Evolutionary conservation across 169 alveolate genomes (phyloP), one percentile per base, ranked within the genome.

Genomic region (Cryptosporidium meleagridis): DNA sequence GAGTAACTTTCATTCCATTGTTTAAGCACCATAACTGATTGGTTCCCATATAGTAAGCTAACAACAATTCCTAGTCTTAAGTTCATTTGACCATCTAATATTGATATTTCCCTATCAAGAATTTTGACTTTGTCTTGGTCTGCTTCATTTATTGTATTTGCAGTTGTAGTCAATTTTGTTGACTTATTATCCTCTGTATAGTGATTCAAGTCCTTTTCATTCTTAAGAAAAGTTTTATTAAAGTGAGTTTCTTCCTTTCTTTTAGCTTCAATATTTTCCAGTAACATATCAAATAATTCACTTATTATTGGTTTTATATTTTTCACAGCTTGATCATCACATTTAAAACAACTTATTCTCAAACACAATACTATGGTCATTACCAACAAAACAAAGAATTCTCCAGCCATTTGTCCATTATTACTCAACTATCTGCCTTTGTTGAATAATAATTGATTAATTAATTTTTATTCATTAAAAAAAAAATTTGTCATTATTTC

Each of bases 261-360:
- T 14, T 73, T 73, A 1, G 39, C 31, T 39, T 73, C 86, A 18
- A 73, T 33, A 58, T 37, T 53, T 41, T 73, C 86, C 37, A 73
- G 33, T 33, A 73, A 73, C 86, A 73, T 53, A 37, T 73, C 86
- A 59, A 73, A 73, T 14, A 73, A 48, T 41, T 73, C 86, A 58
- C 71, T 31, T 37, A 73, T 59, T 31, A 73, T 33, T 52, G 86
- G 86, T 12, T 44, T 52, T 18, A 73, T 59, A 73, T 73, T 29
- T 41, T 26, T 73, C 18, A 51, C 59, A 31, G 3, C 48, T 26
- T 55, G 35, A 21, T 55, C 37, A 52, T 70, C 65, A 21, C 68
- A 26, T 29, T 26, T 35, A 51, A 7, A 26, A 14, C 37, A 23
- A 44, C 10, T 21, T 44, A 70, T 12, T 23, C 9, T 51, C 31